Evolutionary conservation across 2,329 filamentous ascomycete species (phyloP), one percentile per base, ranked within the genome.

Genomic region (Aspergillus felis): DNA sequence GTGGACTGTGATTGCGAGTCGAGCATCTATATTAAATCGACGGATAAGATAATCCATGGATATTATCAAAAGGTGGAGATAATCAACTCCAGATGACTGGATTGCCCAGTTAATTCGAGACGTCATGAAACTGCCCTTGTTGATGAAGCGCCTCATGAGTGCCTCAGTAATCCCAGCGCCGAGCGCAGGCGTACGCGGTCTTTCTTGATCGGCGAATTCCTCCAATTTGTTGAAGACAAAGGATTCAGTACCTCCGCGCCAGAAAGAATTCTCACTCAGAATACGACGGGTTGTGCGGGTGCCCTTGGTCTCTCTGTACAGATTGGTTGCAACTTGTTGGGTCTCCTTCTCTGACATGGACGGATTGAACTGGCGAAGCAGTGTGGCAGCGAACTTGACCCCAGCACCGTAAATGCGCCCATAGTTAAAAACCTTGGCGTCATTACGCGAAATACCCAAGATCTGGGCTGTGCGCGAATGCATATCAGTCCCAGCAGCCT

Each of bases 101-200:
- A 99, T 97, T 3, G 94, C 94, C 94, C 94, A 99, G 71, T 99
- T 99, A 76, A 99, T 97, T 35, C 95, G 88, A 20, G 90, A 95
- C 1, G 94, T 97, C 78, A 99, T 88, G 76, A 96, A 99, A 24
- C 88, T 91, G 38, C 92, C 92, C 69, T 91, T 94, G 74, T 84
- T 90, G 66, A 99, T 87, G 69, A 89, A 96, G 17, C 90, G 87
- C 54, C 87, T 83, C 88, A 96, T 95, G 22, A 99, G 79, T 0
- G 95, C 94, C 76, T 99, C 92, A 0, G 94, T 99, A 64, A 99
- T 99, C 17, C 92, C 93, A 9, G 94, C 94, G 3, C 91, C 94
- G 3, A 99, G 82, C 0, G 97, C 92, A 0, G 94, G 94, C 0
- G 94, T 99, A 3, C 91, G 85, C 9, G 94, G 93, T 38, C 86